Base-by-base conservation (phyloP, 2,329 filamentous ascomycete genomes). In the Botrytis porri region DNA sequence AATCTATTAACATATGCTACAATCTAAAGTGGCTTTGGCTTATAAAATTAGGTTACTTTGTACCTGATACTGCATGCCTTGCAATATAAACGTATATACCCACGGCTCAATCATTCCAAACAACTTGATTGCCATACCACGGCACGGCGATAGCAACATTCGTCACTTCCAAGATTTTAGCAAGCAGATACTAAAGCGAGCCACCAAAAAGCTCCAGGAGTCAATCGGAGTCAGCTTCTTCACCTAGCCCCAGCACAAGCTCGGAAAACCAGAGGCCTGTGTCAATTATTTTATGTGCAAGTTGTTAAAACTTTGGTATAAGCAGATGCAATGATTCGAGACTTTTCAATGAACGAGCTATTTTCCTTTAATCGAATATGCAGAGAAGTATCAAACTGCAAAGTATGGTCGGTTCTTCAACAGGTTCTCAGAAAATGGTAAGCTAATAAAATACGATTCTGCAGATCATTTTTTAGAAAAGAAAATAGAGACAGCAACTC, bases 11-110 rank as follows among this genome's bases (percentile, higher is more conserved):
- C 22, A 37, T 20, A 3, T 12, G 25, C 32, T 25, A 39, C 5
- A 39, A 61, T 14, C 20, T 0, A 39, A 9, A 39, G 10, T 7
- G 22, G 22, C 22, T 39, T 9, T 9, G 5, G 0, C 1, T 18
- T 61, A 37, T n/a, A 61, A 0, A 16, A 25, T 22, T 37, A 3
- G 32, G 0, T 0, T 18, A 29, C 4, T 0, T 25, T 14, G 8
- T 20, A 4, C 8, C 3, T 4, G 10, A 2, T 22, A 37, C 25
- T 20, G 29, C 29, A n/a, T 37, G 1, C 3, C 2, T 35, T 32
- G 1, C 14, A 29, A 54, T 8, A 7, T 29, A 54, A 18, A n/a
- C n/a, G 14, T 29, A 4, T 8, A 54, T 54, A 54, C 14, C 5
- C n/a, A 54, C 14, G n/a, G 51, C 14, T 54, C 3, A 29, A 54